Conservation (phyloP, 2,329 filamentous ascomycete genomes). For the Aspergillus costaricaensis region DNA sequence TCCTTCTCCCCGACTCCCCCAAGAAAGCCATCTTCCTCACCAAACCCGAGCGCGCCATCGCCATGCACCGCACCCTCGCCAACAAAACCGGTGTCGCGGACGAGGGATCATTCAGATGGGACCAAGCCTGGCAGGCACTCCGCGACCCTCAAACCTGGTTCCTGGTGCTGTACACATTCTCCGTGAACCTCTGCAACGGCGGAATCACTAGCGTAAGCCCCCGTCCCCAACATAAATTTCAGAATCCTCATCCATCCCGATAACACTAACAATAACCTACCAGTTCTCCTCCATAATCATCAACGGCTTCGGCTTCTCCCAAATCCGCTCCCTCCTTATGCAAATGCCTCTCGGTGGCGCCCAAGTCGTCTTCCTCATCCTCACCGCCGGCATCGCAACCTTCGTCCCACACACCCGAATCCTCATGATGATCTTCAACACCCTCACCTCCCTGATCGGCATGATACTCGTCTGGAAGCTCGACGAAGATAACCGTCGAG, state of each 20-base stretch:
- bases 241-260: too few relatives aligned
- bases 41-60: slow-evolving; percentile 48
- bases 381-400: slow-evolving; percentile 32
- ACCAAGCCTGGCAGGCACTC: slow-evolving; percentile 42
- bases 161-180: slow-evolving; percentile 35
- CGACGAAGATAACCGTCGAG: slow-evolving; percentile 26
- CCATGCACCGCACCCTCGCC: slow-evolving; percentile 53
- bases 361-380: slow-evolving; percentile 36
- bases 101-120: slow-evolving; percentile 44
- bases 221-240: too few relatives aligned
- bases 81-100: slow-evolving; percentile 60
- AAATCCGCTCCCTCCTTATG: slow-evolving; percentile 37
- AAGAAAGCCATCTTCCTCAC: slow-evolving; percentile 46
- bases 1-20: slow-evolving; percentile 32
- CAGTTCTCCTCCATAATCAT: slow-evolving; percentile 39
- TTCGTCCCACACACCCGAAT: slow-evolving; percentile 31
- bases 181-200: slow-evolving; percentile 38
- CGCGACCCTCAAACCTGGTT: slow-evolving; percentile 38
- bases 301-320: slow-evolving; percentile 43
- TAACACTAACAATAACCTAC: background rate
- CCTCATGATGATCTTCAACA: slow-evolving; percentile 38
- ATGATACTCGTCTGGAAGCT: slow-evolving; percentile 38
- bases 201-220: slow-evolving; percentile 38
- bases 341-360: slow-evolving; percentile 40
- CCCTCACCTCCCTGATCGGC: slow-evolving; percentile 31